Conservation (phyloP, 768 basidiomycete genomes). For the Lactarius trivialis region DNA sequence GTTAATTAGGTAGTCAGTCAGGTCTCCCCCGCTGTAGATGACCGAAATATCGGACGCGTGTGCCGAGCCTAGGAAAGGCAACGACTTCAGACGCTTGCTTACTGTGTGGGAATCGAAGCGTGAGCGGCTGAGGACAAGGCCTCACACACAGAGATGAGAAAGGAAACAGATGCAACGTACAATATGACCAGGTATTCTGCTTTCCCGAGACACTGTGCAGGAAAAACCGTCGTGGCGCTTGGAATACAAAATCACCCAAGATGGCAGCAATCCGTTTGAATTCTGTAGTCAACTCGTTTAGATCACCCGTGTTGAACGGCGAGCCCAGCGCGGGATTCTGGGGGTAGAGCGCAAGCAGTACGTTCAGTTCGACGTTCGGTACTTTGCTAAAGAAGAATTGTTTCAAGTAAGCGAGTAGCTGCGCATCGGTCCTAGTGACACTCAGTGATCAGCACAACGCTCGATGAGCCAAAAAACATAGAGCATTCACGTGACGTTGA, state of each 20-base stretch:
- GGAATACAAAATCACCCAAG: constrained; percentile 34
- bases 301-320: constrained; percentile 27
- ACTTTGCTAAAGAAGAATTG: constrained; percentile 6
- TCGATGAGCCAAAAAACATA: not conserved
- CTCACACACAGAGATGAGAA: not conserved
- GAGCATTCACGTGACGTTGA: no score
- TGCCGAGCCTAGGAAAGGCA: constrained; percentile 27
- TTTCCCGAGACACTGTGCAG: constrained; percentile 29
- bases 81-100: constrained; percentile 30
- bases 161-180: constrained; percentile 26
- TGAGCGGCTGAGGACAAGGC: not conserved
- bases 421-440: constrained; percentile 14
- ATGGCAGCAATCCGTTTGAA: constrained; percentile 37
- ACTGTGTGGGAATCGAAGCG: constrained; percentile 25
- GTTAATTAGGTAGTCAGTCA: constrained; percentile 23
- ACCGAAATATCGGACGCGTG: constrained; percentile 16
- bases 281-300: constrained; percentile 29
- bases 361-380: constrained; percentile 8
- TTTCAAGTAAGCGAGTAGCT: constrained; percentile 14
- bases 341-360: constrained; percentile 18
- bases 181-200: constrained; percentile 32
- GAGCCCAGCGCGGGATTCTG: constrained; percentile 24
- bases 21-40: constrained; percentile 10
- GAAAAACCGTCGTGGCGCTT: constrained; percentile 33
- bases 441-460: not conserved